Evolutionary conservation across 1,284 basidiomycete species (phyloP), one percentile per base, ranked within the genome.

Genomic region (Coriolopsis trogii): DNA sequence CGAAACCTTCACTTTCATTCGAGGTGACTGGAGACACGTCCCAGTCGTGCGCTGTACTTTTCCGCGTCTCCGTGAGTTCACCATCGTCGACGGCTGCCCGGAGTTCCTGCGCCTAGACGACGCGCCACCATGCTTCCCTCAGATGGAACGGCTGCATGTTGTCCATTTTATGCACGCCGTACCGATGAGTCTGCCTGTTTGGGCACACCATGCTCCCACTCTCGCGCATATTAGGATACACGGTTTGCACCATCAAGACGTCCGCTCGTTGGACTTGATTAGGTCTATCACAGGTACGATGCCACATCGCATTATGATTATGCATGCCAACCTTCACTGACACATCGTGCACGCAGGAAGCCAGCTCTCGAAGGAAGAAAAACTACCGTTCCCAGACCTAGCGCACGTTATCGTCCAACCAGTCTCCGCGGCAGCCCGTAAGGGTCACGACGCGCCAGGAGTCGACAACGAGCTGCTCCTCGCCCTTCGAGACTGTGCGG

Each of bases 41-140:
- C 34, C 30, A 13, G 28, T 31, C 29, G 20, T 45, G n/a, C 29
- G 23, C 7, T 36, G 37, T 31, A 12, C 20, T 4, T 55, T 55
- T 37, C 53, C 53, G 6, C 25, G 21, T 6, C 34, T 55, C 24
- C 53, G 53, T 29, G 53, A 47, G 48, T 26, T 55, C 29, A 44
- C 41, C 8, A 21, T 53, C 25, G 46, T 31, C 29, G 37, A 20
- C 24, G 38, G 43, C 15, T 20, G 23, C 39, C 38, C 50, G 15
- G 25, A 25, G 30, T 40, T 37, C 24, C 18, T 48, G 8, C 28
- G 28, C 9, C 16, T 25, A 15, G 41, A 30, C 7, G 26, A 16
- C 37, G 34, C 8, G 29, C 42, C n/a, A 7, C 41, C 44, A 7
- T 24, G 46, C 16, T 50, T 26, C 40, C 46, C 53, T 13, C 9